Conservation (phyloP, 2,329 filamentous ascomycete species). For the Verticillium zaregamsianum region DNA sequence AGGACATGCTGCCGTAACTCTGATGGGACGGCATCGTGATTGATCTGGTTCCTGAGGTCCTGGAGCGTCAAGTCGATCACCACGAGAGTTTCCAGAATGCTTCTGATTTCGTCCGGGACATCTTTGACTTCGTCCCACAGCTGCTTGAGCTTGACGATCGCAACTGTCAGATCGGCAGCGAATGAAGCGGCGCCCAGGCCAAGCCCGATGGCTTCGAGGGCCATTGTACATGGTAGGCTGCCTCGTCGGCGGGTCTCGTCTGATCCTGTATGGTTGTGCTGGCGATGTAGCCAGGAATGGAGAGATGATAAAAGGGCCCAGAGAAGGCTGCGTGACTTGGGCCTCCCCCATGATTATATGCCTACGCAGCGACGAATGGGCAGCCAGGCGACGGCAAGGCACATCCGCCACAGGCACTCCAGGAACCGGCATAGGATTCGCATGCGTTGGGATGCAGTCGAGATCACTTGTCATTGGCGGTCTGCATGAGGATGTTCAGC, state of each 20-base stretch:
- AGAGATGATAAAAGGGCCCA: background rate
- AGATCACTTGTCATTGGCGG: too few relatives aligned
- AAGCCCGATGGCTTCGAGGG: background rate
- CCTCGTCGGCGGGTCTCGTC: background rate
- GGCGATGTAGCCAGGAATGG: background rate
- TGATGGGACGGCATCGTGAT: background rate
- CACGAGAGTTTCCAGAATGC: background rate
- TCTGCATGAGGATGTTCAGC: too few relatives aligned
- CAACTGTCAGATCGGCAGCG: background rate
- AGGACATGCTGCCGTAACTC: background rate
- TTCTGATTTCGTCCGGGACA: background rate
- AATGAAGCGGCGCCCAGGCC: background rate
- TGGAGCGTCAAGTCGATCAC: background rate
- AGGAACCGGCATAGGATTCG: too few relatives aligned
- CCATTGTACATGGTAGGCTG: background rate
- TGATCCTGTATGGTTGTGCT: background rate
- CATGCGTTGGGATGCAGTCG: too few relatives aligned
- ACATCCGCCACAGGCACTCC: too few relatives aligned
- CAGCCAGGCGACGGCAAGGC: too few relatives aligned
- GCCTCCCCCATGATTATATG: too few relatives aligned
- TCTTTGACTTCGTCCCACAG: constrained; percentile 9
- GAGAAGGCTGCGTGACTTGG: background rate
- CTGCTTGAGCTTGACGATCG: constrained; percentile 3
- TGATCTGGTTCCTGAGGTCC: background rate
- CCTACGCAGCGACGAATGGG: too few relatives aligned